Conservation (phyloP, 768 basidiomycete genomes). For the Podaxis carcinomalis region DNA sequence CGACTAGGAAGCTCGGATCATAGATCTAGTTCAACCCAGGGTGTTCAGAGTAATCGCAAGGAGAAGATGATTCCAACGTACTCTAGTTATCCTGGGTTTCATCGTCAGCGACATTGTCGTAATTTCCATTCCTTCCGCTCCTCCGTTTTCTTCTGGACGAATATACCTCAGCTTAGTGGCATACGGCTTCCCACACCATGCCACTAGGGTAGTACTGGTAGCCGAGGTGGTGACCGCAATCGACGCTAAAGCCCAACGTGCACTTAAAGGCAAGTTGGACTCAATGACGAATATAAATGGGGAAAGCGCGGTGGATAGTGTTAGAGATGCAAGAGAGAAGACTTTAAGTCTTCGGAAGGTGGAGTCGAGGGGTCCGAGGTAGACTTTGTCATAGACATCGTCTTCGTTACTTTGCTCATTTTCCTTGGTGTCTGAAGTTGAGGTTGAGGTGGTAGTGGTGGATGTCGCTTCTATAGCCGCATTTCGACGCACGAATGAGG, state of each 20-base stretch:
- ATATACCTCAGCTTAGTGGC: slow-evolving; percentile 59
- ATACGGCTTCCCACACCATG: slow-evolving; percentile 71
- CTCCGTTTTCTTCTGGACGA: slow-evolving; percentile 35
- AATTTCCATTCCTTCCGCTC: slow-evolving; percentile 59
- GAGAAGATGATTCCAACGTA: slow-evolving; percentile 19
- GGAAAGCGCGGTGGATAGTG: slow-evolving; percentile 60
- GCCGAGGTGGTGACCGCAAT: slow-evolving; percentile 72
- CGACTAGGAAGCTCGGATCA: slow-evolving; percentile 67
- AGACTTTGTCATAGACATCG: slow-evolving; percentile 33
- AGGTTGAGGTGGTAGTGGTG: slow-evolving; percentile 11
- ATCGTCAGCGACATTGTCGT: slow-evolving; percentile 62
- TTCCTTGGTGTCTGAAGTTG: background rate
- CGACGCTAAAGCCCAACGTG: slow-evolving; percentile 60
- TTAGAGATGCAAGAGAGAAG: slow-evolving; percentile 78
- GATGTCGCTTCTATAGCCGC: background rate
- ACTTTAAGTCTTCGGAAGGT: slow-evolving; percentile 79
- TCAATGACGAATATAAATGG: slow-evolving; percentile 84
- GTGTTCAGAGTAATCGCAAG: background rate
- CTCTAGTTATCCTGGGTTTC: slow-evolving; percentile 58
- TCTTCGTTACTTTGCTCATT: slow-evolving; percentile 14
- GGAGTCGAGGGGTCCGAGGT: slow-evolving; percentile 65
- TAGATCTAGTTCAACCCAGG: slow-evolving; percentile 41
- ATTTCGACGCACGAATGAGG: background rate
- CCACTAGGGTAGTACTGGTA: slow-evolving; percentile 70
- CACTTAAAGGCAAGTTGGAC: slow-evolving; percentile 65